Percentiles rank a stretch among this genome's conserved stretches.
Evolutionary conservation across 768 basidiomycete species (phyloP).

Genomic region (Tricholoma matsutake): DNA sequence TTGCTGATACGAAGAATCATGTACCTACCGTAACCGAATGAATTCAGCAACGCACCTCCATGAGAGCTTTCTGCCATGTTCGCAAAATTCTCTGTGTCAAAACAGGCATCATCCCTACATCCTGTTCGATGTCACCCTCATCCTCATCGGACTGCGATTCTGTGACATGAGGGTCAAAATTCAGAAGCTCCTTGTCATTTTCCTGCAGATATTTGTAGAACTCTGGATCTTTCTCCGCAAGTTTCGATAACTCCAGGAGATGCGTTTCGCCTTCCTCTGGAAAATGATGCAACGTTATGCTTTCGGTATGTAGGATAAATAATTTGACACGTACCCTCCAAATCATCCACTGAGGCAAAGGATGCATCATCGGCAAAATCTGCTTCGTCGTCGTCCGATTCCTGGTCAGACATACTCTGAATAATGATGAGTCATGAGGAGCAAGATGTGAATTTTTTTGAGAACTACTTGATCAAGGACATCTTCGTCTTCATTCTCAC

Average conservation of each 20-base stretch:
- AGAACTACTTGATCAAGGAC: constrained; percentile 22
- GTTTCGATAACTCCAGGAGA: constrained; percentile 76
- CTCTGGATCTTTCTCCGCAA: constrained; percentile 97
- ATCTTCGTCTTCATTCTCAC: constrained; percentile 46
- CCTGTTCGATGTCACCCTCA: constrained; percentile 38
- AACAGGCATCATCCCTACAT: constrained; percentile 49
- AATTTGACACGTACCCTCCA: constrained; percentile 50
- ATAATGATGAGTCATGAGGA: constrained; percentile 2
- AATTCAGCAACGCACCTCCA: constrained; percentile 52
- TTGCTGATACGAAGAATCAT: constrained; percentile 47
- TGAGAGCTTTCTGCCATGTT: constrained; percentile 85
- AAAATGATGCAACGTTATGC: constrained; percentile 1
- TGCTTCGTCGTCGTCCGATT: constrained; percentile 36
- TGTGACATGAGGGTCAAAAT: constrained; percentile 56
- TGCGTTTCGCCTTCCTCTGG: constrained; percentile 73
- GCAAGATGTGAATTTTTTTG: neutral
- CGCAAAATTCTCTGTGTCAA: constrained; percentile 69
- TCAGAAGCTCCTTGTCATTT: constrained; percentile 88
- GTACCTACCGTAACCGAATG: neutral
- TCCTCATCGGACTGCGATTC: constrained; percentile 44
- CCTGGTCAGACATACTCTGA: constrained; percentile 24
- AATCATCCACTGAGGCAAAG: constrained; percentile 75
- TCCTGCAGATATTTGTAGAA: constrained; percentile 98
- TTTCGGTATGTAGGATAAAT: neutral
- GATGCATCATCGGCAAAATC: constrained; percentile 56